A percentile compares a stretch with the other conserved stretches of the same genome.
Conservation (phyloP, 768 basidiomycete species). For the Kwoniella bestiolae region DNA sequence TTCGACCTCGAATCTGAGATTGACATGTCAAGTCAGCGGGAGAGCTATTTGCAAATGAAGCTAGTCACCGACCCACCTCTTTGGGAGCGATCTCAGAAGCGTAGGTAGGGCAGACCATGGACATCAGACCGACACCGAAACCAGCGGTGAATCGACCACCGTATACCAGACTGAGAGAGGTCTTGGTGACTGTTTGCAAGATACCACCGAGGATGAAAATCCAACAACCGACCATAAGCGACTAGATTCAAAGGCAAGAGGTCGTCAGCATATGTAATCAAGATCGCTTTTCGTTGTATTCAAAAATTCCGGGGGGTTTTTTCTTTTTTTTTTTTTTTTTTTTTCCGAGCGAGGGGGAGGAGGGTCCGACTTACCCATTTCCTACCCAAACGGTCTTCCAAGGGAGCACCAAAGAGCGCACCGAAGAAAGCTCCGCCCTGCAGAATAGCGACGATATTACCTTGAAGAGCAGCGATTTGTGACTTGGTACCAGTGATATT, state of each 20-base stretch:
- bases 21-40: constrained; percentile 49
- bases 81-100: constrained; percentile 88
- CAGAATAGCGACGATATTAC: constrained; percentile 81
- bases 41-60: constrained; percentile 56
- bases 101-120: constrained; percentile 70
- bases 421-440: constrained; percentile 77
- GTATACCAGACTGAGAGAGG: constrained; percentile 62
- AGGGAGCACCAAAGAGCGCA: constrained; percentile 62
- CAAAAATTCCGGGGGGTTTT: no score
- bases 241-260: constrained; percentile 34
- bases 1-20: constrained; percentile 54
- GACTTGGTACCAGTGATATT: constrained; percentile 61
- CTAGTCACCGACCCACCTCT: constrained; percentile 81
- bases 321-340: no score
- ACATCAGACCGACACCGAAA: constrained; percentile 80
- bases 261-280: background rate
- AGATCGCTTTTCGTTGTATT: no score
- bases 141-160: constrained; percentile 79
- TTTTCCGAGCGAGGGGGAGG: no score
- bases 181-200: constrained; percentile 31
- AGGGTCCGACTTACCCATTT: constrained; percentile 56
- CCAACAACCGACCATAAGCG: constrained; percentile 66
- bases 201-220: constrained; percentile 70
- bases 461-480: constrained; percentile 66
- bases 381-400: constrained; percentile 64